Conservation (phyloP, 139 green algal genomes). For the Chlamydomonas incerta region DNA sequence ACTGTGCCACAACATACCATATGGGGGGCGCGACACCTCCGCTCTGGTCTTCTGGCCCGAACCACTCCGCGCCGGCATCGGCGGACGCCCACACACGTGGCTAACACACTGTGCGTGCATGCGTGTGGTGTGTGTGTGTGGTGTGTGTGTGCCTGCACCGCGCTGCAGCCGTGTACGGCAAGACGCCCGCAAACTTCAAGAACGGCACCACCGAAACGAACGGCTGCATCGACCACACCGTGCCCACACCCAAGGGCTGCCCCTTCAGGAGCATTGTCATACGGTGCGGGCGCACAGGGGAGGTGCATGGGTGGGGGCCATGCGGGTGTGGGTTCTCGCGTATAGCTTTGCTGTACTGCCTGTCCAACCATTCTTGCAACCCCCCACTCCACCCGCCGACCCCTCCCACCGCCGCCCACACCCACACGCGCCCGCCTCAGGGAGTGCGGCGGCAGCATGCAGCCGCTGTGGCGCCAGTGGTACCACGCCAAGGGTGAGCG, state of each 20-base stretch:
- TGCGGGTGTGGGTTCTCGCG: no score
- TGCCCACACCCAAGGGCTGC: constrained; percentile 12
- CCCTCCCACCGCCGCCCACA: neutral
- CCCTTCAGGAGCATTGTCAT: constrained; percentile 11
- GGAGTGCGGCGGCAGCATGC: constrained; percentile 26
- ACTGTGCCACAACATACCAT: no score
- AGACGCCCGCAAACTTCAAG: neutral
- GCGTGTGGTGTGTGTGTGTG: no score
- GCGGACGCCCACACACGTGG: no score
- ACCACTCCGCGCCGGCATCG: no score
- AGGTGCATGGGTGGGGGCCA: no score
- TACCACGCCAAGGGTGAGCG: neutral
- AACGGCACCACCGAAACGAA: constrained; percentile 2
- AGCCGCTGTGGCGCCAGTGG: constrained; percentile 19
- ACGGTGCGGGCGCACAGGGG: no score
- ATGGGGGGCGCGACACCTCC: no score
- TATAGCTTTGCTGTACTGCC: no score
- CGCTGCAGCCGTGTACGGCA: constrained; percentile 21
- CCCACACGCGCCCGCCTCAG: neutral
- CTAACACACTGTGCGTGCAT: neutral
- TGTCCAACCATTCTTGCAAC: no score
- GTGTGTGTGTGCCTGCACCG: neutral
- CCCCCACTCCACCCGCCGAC: no score
- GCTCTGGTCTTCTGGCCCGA: no score
- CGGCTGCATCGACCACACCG: constrained; percentile 1